A percentile compares a stretch with the other conserved stretches of the same genome.
phyloP scores from a whole-genome alignment of 495 filamentous ascomycete species.

The Penicillium taxi region DNA sequence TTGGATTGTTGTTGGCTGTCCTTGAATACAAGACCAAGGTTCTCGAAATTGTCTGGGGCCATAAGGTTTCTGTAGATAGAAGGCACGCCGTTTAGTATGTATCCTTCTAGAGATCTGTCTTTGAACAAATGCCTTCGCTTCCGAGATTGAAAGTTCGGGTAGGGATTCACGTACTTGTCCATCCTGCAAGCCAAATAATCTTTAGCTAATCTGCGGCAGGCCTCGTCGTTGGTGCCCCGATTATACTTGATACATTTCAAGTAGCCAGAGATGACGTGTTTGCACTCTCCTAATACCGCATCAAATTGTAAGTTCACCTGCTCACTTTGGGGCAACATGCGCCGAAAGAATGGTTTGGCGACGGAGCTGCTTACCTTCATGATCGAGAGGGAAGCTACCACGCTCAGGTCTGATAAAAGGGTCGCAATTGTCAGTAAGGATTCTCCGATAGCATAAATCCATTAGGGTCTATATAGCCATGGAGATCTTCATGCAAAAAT shows the following conservation, averaged over 20 bases:
- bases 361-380: constrained; percentile 59
- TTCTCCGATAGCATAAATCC: neutral
- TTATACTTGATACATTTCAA: constrained; percentile 74
- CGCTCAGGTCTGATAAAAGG: constrained; percentile 63
- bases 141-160: too few species aligned
- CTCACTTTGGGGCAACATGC: too few species aligned
- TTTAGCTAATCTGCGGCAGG: constrained; percentile 79
- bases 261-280: constrained; percentile 73
- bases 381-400: constrained; percentile 93
- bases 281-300: constrained; percentile 87
- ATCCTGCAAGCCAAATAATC: constrained; percentile 85
- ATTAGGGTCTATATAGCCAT: neutral
- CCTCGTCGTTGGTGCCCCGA: constrained; percentile 73
- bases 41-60: constrained; percentile 88
- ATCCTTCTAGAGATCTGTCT: too few species aligned
- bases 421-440: constrained; percentile 2
- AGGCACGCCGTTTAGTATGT: neutral
- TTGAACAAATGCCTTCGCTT: too few species aligned
- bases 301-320: neutral
- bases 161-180: constrained; percentile 62
- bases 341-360: neutral
- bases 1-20: constrained; percentile 19
- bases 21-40: constrained; percentile 71
- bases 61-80: constrained; percentile 67
- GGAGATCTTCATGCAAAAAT: neutral